Conservation (phyloP, 805 yeast genomes). For the Kazachstania bromeliacearum region DNA sequence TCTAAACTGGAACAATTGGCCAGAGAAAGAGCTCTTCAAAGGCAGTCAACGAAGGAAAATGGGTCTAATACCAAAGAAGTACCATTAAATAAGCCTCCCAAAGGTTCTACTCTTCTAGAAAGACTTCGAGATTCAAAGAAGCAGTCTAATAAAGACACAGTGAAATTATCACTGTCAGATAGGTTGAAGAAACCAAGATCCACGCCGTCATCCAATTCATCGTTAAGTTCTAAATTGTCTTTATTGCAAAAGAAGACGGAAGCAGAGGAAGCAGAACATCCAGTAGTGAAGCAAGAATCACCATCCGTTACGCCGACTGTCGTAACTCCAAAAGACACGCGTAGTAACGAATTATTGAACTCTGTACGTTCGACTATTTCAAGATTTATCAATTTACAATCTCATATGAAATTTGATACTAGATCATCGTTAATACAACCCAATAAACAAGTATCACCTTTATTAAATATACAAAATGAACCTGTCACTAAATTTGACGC, state of each 20-base stretch:
- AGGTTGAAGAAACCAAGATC: slow-evolving; percentile 1
- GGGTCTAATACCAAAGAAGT: not conserved
- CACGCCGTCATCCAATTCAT: not conserved
- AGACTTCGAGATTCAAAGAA: slow-evolving; percentile 1
- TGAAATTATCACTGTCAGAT: not conserved
- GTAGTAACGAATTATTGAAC: not conserved
- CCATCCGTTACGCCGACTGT: too few relatives aligned
- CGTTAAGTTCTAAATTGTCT: slow-evolving; percentile 9
- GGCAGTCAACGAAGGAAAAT: not conserved
- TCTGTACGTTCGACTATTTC: not conserved
- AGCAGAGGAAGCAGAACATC: not conserved
- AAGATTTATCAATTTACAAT: too few relatives aligned
- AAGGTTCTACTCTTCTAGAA: slow-evolving; percentile 4
- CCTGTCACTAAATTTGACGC: not conserved
- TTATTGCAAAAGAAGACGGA: slow-evolving; percentile 7
- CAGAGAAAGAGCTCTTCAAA: slow-evolving; percentile 26
- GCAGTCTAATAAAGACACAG: not conserved
- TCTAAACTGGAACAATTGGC: slow-evolving; percentile 43
- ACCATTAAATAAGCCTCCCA: not conserved
- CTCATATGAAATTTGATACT: too few relatives aligned
- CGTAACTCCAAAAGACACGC: not conserved
- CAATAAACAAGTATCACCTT: not conserved
- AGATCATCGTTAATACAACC: not conserved
- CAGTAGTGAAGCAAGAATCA: too few relatives aligned
- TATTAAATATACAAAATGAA: not conserved